Evolutionary conservation across 2,329 filamentous ascomycete species (phyloP), one percentile per base, ranked within the genome.

Genomic region (Colletotrichum sansevieriae): DNA sequence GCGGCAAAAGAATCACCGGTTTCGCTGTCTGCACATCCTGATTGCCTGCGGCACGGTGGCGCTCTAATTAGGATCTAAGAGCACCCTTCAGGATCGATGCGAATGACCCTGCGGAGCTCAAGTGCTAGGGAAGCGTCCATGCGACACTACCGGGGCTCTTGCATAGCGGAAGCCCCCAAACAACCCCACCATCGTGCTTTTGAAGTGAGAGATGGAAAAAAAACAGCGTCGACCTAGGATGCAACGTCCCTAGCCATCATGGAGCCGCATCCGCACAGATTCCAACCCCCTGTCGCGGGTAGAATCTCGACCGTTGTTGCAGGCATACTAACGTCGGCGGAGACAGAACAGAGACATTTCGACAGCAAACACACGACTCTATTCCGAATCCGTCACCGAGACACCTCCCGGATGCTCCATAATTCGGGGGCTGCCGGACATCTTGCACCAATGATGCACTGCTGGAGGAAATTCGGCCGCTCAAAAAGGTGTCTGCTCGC

Each of bases 371-470:
- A 51, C 65, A 47, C 65, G 62, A 68, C 35, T 41, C 65, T 51
- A 60, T 51, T 41, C 55, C 55, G 18, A 12, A 65, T 68, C 3
- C 62, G 55, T 65, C 55, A 65, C 55, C 62, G 61, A 65, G 49
- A 39, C 33, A 20, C 41, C 61, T 15, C 29, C 25, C 25, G 12
- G 15, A 54, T 37, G 13, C 20, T n/a, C n/a, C 44, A 18, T 7
- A 25, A 49, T 12, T 33, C 35, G 7, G 39, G 37, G 22, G n/a
- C 25, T 15, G 13, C 29, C 12, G 35, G 18, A 25, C 33, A 49
- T 49, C n/a, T 3, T 33, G 18, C 39, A 15, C 41, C 55, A 51
- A 43, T 41, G 37, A 49, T 35, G 18, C 41, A 11, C 15, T 7
- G 12, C 18, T 5, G 3, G 35, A 25, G 35, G 4, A 12, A n/a